Base-by-base conservation (phyloP, 1,284 basidiomycete genomes). In the Sparassis latifolia region DNA sequence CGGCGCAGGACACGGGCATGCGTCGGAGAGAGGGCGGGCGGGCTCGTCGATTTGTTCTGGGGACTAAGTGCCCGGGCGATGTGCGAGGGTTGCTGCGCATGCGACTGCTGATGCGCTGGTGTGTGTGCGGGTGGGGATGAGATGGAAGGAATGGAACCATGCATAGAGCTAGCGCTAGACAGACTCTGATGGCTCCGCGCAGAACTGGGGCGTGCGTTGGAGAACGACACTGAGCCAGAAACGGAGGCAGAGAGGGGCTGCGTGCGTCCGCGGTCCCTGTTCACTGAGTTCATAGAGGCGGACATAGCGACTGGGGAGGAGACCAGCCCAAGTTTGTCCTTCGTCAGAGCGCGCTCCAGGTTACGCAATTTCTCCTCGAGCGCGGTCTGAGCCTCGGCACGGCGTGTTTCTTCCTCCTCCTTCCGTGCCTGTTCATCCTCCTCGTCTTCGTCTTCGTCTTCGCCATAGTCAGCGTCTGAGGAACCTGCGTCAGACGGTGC, bases 81-180 rank as follows among this genome's bases (percentile, higher is more conserved):
- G 0, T 80, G 78, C 4, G 71, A 70, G 2, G 54, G 54, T 28
- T 57, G 54, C 33, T 53, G 54, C 37, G 55, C 39, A 37, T 39
- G 49, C 20, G 55, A 57, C 10, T 55, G 52, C 37, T 44, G 52
- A 12, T 37, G 47, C 48, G 39, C 43, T 44, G 38, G 10, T 40
- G 43, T 12, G 28, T 30, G n/a, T 28, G 32, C 73, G 6, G 80
- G 73, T 10, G 84, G 79, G 0, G 86, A 89, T 0, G 87, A 82
- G 31, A 90, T 88, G 10, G 84, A 84, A 0, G 86, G 86, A 38
- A 89, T 85, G 1, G 87, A 90, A 7, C 80, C 82, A 48, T 79
- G 84, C 2, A 81, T 82, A 30, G 87, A 90, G 55, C 79, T 78
- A 9, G 79, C 70, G 61, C 80, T 84, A 2, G 86, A 88, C 9